A percentile compares a stretch with the other conserved stretches of the same genome.
Evolutionary conservation across 352 stramenopile species (phyloP).

Genomic region (Saprolegnia parasitica): DNA sequence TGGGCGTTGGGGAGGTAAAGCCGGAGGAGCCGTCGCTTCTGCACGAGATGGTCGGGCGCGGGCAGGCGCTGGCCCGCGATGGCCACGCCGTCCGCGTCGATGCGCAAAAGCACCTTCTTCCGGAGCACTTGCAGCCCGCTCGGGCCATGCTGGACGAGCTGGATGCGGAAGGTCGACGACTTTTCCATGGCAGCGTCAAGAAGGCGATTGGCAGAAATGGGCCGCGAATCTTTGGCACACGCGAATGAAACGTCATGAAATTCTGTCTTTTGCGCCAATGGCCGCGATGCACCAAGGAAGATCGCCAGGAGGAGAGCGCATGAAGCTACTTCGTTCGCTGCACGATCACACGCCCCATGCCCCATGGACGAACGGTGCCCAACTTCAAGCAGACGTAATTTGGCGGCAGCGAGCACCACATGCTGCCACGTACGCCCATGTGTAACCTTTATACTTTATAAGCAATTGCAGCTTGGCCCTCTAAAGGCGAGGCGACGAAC

Average conservation of each 20-base stretch:
- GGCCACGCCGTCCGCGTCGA: slow-evolving; percentile 31
- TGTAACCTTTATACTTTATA: neutral
- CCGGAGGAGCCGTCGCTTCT: slow-evolving; percentile 38
- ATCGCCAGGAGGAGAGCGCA: no score
- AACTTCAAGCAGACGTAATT: neutral
- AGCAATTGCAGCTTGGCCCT: neutral
- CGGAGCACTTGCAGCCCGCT: slow-evolving; percentile 36
- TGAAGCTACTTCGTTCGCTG: no score
- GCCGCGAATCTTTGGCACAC: neutral
- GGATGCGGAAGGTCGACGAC: no score
- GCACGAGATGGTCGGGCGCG: slow-evolving; percentile 14
- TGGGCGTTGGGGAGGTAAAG: slow-evolving; percentile 17
- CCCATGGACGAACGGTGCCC: no score
- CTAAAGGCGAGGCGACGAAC: neutral
- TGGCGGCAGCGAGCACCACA: neutral
- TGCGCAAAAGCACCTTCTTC: slow-evolving; percentile 32
- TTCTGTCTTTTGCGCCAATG: neutral
- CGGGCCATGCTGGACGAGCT: no score
- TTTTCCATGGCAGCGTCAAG: no score
- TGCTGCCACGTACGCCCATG: neutral
- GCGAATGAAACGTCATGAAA: no score
- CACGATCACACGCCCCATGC: no score
- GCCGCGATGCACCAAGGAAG: no score
- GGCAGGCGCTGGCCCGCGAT: slow-evolving; percentile 20
- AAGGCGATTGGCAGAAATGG: neutral